A percentile compares a stretch with the other conserved stretches of the same genome.
These are phyloP conservation scores for Neurospora sp. DNA, from an alignment of 495 filamentous ascomycete species.

Conservation along the genomic window DNA sequence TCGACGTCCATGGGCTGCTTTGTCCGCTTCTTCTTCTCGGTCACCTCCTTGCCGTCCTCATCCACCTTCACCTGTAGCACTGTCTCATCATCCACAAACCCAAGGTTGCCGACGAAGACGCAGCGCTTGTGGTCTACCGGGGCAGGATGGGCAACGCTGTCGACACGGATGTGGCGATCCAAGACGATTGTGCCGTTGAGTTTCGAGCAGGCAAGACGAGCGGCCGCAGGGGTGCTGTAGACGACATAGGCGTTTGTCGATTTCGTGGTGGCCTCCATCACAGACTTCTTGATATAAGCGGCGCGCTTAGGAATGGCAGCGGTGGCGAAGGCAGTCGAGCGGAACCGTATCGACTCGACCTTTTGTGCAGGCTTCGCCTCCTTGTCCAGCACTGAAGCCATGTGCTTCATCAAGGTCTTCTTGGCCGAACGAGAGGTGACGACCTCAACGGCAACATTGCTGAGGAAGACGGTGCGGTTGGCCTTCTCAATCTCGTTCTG, in stretches of 20 bases:
- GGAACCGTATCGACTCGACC: constrained; percentile 83
- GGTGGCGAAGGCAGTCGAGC: constrained; percentile 73
- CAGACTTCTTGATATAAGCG: constrained; percentile 68
- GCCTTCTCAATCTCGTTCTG: constrained; percentile 69
- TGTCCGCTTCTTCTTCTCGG: constrained; percentile 52
- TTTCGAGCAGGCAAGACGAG: constrained; percentile 60
- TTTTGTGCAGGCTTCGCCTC: constrained; percentile 47
- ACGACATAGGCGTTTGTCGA: constrained; percentile 93
- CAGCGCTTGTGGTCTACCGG: constrained; percentile 75
- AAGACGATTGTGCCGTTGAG: constrained; percentile 81
- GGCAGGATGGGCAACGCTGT: constrained; percentile 80
- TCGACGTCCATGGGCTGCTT: constrained; percentile 79
- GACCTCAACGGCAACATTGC: constrained; percentile 75
- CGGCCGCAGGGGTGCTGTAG: constrained; percentile 61
- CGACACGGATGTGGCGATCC: constrained; percentile 81
- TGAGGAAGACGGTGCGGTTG: constrained; percentile 81
- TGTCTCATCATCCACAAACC: constrained; percentile 82
- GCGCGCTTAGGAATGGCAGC: constrained; percentile 80
- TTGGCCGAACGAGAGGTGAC: constrained; percentile 72
- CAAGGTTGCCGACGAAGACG: constrained; percentile 93
- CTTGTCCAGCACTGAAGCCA: constrained; percentile 40
- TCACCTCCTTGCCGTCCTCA: constrained; percentile 31
- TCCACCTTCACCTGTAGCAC: constrained; percentile 50
- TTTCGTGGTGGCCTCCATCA: constrained; percentile 81
- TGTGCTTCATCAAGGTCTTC: constrained; percentile 63